Percentiles rank a stretch among this genome's conserved stretches.
These are phyloP conservation scores for Hypoxylon fragiforme DNA, from an alignment of 495 filamentous ascomycete genomes.

Conservation along the genomic window DNA sequence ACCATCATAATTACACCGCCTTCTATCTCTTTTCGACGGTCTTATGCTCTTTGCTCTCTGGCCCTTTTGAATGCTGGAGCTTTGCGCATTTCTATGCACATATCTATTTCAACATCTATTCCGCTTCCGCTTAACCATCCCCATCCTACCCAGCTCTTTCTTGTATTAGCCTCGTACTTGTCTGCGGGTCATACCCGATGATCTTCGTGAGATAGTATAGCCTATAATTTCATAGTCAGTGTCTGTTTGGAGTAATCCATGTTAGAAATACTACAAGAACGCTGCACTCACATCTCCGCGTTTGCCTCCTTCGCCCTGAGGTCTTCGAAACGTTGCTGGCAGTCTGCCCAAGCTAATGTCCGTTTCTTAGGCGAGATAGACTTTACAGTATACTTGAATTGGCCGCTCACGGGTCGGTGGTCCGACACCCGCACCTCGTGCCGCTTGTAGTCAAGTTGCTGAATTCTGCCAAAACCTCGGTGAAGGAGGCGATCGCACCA, in stretches of 20 bases:
- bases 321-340: constrained; percentile 70
- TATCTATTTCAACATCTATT: constrained; percentile 36
- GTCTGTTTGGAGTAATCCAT: background rate
- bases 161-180: constrained; percentile 42
- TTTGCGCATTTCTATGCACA: constrained; percentile 1
- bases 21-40: constrained; percentile 5
- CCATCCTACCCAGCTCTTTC: constrained; percentile 35
- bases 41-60: background rate
- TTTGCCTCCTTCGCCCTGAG: constrained; percentile 69
- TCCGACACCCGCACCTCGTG: constrained; percentile 90
- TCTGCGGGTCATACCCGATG: constrained; percentile 51
- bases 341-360: constrained; percentile 66
- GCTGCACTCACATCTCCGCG: constrained; percentile 47
- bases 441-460: constrained; percentile 83
- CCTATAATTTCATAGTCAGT: constrained; percentile 38
- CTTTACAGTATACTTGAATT: constrained; percentile 81
- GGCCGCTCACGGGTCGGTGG: constrained; percentile 87
- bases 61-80: background rate
- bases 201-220: constrained; percentile 49
- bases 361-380: constrained; percentile 69
- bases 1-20: constrained; percentile 7
- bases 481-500: constrained; percentile 96
- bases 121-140: constrained; percentile 38
- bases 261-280: background rate
- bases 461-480: constrained; percentile 77